phyloP scores from a whole-genome alignment of 75 land plant genomes.

The Ceratopteris richardii region DNA sequence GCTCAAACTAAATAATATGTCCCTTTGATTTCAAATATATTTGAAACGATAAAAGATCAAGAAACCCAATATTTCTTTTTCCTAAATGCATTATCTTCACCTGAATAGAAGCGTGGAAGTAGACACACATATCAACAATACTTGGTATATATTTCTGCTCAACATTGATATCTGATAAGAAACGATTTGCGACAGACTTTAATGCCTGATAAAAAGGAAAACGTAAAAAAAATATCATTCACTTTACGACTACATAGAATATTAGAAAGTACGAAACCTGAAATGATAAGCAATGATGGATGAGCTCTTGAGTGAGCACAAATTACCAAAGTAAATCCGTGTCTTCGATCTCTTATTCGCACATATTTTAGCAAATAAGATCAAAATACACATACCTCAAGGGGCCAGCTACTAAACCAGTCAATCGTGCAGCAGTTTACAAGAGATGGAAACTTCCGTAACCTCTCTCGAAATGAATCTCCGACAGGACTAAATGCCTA shows the following conservation, averaged over 20 bases:
- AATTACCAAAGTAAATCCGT: too few relatives aligned
- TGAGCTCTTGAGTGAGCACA: too few relatives aligned
- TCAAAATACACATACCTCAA: too few relatives aligned
- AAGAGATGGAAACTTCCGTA: conserved; percentile 24
- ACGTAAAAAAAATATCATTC: not conserved
- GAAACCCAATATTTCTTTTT: too few relatives aligned
- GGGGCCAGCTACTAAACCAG: conserved; percentile 29
- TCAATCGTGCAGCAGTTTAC: conserved; percentile 31
- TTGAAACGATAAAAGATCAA: too few relatives aligned
- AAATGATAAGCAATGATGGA: not conserved
- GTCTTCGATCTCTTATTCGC: too few relatives aligned
- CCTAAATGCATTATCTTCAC: too few relatives aligned
- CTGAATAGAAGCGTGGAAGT: conserved; percentile 33
- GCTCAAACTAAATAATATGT: too few relatives aligned
- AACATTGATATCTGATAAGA: conserved; percentile 25
- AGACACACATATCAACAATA: conserved; percentile 26
- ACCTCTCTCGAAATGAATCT: conserved; percentile 23
- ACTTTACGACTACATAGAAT: too few relatives aligned
- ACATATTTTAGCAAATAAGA: too few relatives aligned
- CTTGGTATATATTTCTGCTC: conserved; percentile 14
- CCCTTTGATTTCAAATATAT: too few relatives aligned
- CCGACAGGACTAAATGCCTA: conserved; percentile 32
- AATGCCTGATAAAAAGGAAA: conserved; percentile 18
- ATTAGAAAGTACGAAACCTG: not conserved
- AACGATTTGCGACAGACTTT: conserved; percentile 25